phyloP scores from a whole-genome alignment of 345 rosid species.

The Nephelium lappaceum region DNA sequence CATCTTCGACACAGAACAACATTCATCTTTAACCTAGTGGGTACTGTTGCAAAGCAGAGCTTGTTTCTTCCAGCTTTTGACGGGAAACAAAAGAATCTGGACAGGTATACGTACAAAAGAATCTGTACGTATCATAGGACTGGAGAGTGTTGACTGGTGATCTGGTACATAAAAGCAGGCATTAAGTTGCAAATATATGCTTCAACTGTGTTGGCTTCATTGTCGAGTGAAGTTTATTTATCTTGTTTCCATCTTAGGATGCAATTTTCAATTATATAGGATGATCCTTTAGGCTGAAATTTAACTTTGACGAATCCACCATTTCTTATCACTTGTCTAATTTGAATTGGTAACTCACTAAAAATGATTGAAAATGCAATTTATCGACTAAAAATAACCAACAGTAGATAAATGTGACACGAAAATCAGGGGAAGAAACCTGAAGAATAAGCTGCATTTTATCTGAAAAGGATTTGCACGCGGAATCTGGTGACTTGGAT shows the following conservation, averaged over 20 bases:
- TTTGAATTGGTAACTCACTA: background rate
- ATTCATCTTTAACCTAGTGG: background rate
- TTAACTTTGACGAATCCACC: background rate
- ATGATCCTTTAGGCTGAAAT: background rate
- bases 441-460: too few species aligned
- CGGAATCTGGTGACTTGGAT: background rate
- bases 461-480: too few species aligned
- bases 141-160: background rate
- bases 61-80: constrained; percentile 3
- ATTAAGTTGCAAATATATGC: background rate
- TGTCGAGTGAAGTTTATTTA: background rate
- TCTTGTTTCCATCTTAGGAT: background rate
- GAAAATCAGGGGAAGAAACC: too few species aligned
- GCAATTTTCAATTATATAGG: background rate
- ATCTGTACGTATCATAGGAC: constrained; percentile 17
- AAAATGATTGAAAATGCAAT: too few species aligned
- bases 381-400: too few species aligned
- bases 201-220: background rate
- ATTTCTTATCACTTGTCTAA: background rate
- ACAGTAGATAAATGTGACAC: too few species aligned
- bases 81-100: background rate
- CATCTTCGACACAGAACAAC: too few species aligned
- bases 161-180: constrained; percentile 1
- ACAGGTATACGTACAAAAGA: background rate
- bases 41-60: constrained; percentile 13